Base-by-base conservation (phyloP, 2,329 filamentous ascomycete species). In the Fusarium guadeloupense region DNA sequence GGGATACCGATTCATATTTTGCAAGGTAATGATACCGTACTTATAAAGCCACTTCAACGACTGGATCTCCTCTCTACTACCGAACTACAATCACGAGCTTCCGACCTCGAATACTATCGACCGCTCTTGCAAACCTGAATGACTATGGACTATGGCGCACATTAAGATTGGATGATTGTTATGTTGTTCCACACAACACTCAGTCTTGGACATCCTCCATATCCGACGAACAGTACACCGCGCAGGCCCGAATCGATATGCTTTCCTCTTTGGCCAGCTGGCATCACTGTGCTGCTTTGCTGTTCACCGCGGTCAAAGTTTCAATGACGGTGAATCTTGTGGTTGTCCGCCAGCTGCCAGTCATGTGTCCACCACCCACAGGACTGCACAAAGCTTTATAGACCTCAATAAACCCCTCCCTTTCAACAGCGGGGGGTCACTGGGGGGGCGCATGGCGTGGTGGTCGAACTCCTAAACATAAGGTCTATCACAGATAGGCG, bases 271-370 rank as follows among this genome's bases (percentile, higher is more conserved):
- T 25, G 2, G 35, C 42, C 26, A 47, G 13, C 37, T 23, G 26
- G 20, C 9, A 5, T 21, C 43, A 19, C 20, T 48, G 23, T 31
- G 37, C 50, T 26, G 8, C 28, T 28, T 7, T 34, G 7, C 41
- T 38, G 34, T 16, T 55, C 19, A 30, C 26, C 25, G n/a, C 21
- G 30, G 38, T 26, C 16, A 40, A 44, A 41, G 25, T 26, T 37
- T 19, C 16, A 12, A 9, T 26, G 25, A 39, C 16, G 19, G 34
- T 39, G 28, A 40, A 43, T 34, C 26, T 16, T 48, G 26, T 56
- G 50, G 43, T 43, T 40, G 43, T 31, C 46, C 26, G 43, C 52
- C 64, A 59, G 46, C 58, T 40, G 59, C 16, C 53, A 48, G 26
- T 40, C 37, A 38, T 16, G 23, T 28, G 26, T 34, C 43, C 25